Evolutionary conservation across 2,329 filamentous ascomycete genomes (phyloP).

Genomic region (Metarhizium sp.): DNA sequence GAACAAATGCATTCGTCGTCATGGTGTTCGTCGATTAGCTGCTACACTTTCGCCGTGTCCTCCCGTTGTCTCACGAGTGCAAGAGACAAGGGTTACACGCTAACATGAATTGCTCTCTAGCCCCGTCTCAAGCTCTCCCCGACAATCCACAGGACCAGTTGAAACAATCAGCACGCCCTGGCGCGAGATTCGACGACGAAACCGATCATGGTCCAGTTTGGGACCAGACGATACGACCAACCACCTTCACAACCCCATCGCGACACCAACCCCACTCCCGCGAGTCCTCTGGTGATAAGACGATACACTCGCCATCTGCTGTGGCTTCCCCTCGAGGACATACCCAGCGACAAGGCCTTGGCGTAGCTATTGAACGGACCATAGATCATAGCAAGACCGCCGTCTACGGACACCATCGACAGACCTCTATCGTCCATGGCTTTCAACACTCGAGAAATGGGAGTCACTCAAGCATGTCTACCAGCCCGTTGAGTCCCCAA

Average conservation of each 20-base stretch:
- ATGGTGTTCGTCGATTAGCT: neutral
- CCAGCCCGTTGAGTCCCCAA: constrained; percentile 81
- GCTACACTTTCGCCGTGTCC: neutral
- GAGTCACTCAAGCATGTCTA: constrained; percentile 69
- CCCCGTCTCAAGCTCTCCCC: constrained; percentile 50
- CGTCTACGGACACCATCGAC: constrained; percentile 78
- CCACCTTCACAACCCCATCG: constrained; percentile 27
- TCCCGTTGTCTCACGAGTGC: constrained; percentile 1
- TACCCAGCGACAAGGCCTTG: constrained; percentile 30
- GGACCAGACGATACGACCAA: constrained; percentile 42
- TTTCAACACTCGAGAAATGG: constrained; percentile 88
- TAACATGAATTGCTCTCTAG: constrained; percentile 20
- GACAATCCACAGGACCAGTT: constrained; percentile 43
- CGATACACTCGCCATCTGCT: constrained; percentile 20
- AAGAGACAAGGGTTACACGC: constrained; percentile 1
- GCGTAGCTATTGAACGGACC: constrained; percentile 36
- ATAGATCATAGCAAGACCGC: constrained; percentile 46
- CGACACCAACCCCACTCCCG: constrained; percentile 41
- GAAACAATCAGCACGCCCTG: constrained; percentile 41
- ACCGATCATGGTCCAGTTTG: constrained; percentile 40
- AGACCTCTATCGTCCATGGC: constrained; percentile 95
- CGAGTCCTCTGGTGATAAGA: constrained; percentile 49
- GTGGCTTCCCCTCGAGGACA: constrained; percentile 16
- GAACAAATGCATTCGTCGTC: neutral
- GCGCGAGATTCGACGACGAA: constrained; percentile 43